Evolutionary conservation across 1,284 basidiomycete species (phyloP).

Genomic region (Tranzscheliella williamsii): DNA sequence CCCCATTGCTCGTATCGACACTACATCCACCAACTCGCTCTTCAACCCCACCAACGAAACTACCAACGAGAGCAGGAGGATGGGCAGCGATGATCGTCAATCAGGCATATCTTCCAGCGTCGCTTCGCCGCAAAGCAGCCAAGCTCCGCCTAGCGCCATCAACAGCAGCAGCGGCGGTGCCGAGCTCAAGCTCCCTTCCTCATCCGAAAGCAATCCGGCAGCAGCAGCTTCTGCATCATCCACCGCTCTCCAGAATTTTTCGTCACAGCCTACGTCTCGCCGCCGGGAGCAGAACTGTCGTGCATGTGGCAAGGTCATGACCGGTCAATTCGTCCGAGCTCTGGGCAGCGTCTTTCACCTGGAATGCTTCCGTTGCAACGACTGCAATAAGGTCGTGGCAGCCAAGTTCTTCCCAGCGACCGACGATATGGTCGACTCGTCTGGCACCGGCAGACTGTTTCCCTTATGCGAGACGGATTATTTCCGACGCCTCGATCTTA

Average conservation of each 20-base stretch:
- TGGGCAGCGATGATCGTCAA: too few relatives aligned
- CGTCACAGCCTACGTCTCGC: slow-evolving; percentile 1
- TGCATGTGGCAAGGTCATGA: slow-evolving; percentile 65
- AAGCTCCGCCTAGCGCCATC: slow-evolving; percentile 18
- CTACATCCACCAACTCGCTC: slow-evolving; percentile 1
- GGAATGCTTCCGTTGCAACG: slow-evolving; percentile 90
- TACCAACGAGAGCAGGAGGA: neutral
- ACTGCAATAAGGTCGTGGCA: slow-evolving; percentile 93
- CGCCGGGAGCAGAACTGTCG: slow-evolving; percentile 50
- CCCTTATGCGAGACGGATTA: slow-evolving; percentile 87
- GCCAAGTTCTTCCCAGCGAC: slow-evolving; percentile 90
- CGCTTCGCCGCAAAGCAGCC: slow-evolving; percentile 21
- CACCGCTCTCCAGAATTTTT: neutral
- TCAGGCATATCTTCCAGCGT: slow-evolving; percentile 10
- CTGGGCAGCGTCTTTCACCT: slow-evolving; percentile 92
- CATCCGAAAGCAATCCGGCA: neutral
- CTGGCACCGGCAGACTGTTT: slow-evolving; percentile 45
- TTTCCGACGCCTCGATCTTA: slow-evolving; percentile 90
- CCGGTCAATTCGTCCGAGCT: slow-evolving; percentile 94
- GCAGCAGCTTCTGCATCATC: neutral
- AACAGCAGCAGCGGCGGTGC: slow-evolving; percentile 1
- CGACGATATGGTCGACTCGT: slow-evolving; percentile 71
- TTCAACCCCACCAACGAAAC: neutral
- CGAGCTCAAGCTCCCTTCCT: too few relatives aligned
- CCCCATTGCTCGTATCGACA: slow-evolving; percentile 23